Evolutionary conservation across 345 rosid species (phyloP), one percentile per base, ranked within the genome.

Genomic region (Populus nigra): DNA sequence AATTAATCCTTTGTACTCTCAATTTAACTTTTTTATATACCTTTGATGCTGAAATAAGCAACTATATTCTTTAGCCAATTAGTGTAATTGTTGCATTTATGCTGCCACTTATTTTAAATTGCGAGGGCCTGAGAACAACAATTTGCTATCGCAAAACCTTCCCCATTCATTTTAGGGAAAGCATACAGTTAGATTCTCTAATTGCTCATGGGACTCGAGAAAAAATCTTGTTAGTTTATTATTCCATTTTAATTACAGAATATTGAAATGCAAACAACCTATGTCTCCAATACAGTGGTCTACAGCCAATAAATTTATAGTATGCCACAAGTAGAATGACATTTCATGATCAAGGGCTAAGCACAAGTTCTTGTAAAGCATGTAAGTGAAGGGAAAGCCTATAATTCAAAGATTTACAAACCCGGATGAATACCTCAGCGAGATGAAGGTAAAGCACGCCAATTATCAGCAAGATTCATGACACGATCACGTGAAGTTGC

Each of bases 381-480:
- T 18, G 59, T 7, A 53, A 18, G n/a, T 53, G 22, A 20, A 18
- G 11, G 61, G 36, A 36, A 17, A 3, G 17, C 43, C 35, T 63
- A 47, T 35, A 25, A 61, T 27, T 11, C 63, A 6, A 63, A 33
- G 61, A 63, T 62, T 12, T 71, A 77, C 72, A 27, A 68, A 68
- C 66, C 74, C 35, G 29, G 43, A 69, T 38, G 61, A 41, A 20
- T 12, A 17, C 18, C 59, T 83, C 67, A 79, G 45, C 33, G 83
- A 43, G 77, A 57, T 50, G 81, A 74, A 33, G 82, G 79, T 66
- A 79, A 41, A 20, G 82, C 72, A 16, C 88, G 90, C 94, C 94
- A 91, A 81, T 73, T 84, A 80, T 92, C 85, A 45, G 90, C 94
- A 78, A 86, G 84, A 69, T 74, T 62, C 85, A 89, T 83, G 53